Conservation (phyloP, 495 filamentous ascomycete genomes). For the Echria macrotheca region DNA sequence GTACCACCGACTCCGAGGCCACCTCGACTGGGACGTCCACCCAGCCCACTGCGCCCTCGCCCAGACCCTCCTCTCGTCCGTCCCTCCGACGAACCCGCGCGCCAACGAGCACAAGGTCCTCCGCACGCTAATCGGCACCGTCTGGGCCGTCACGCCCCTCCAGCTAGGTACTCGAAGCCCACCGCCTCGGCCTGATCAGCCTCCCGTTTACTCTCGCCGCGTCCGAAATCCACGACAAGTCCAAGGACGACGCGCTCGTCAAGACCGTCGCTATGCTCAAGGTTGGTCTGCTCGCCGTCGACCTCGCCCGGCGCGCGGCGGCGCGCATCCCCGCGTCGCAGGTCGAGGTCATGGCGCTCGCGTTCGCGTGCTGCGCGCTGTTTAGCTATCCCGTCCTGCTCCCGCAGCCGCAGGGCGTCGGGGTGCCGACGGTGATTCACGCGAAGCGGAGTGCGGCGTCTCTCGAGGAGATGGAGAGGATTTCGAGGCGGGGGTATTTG, state of each 20-base stretch:
- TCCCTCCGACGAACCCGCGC: too few relatives aligned
- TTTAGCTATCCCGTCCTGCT: not conserved
- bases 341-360: conserved; percentile 6
- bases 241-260: not conserved
- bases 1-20: not conserved
- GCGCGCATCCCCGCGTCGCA: not conserved
- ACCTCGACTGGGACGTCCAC: conserved; percentile 1
- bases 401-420: not conserved
- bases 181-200: not conserved
- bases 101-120: too few relatives aligned
- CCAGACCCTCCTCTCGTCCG: not conserved
- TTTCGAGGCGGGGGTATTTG: not conserved
- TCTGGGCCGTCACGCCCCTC: not conserved
- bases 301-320: not conserved
- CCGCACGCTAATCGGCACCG: not conserved
- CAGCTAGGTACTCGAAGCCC: conserved; percentile 2
- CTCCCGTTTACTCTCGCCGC: not conserved
- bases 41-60: not conserved
- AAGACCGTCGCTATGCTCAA: not conserved
- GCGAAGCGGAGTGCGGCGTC: not conserved
- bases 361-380: conserved; percentile 1
- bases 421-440: not conserved
- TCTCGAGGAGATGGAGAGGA: not conserved
- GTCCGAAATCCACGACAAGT: conserved; percentile 2
- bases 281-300: not conserved